Evolutionary conservation across 768 basidiomycete species (phyloP), one percentile per base, ranked within the genome.

Genomic region (Boletellus emodensis): DNA sequence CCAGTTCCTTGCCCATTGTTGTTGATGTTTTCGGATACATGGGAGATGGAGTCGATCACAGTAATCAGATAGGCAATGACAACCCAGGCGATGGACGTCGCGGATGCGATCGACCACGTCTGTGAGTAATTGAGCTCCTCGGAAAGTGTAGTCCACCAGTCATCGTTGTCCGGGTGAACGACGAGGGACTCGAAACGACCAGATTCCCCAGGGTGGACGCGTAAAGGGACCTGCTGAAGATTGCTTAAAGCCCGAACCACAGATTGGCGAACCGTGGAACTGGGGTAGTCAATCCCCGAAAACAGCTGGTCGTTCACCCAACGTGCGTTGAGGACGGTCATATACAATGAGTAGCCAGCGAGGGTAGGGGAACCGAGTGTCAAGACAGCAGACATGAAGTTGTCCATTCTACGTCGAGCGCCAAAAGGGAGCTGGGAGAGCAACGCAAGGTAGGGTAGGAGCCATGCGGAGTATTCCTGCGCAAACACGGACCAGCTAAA

Each of bases 371-470:
- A 76, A 1, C 77, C 77, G 22, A 79, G 56, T 1, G 74, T 71
- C 33, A 79, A 61, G 8, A 79, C 13, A 17, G 71, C 69, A 8
- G 75, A 71, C 53, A 69, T 63, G 35, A 77, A 58, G 45, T 78
- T 75, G 17, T 75, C 74, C n/a, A 66, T 53, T 24, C 59, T 70
- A 45, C 69, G 68, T 13, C 54, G 62, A 28, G 71, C 66, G 7
- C 76, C 76, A 22, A 76, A 79, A 0, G 77, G 78, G n/a, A 79
- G 70, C 41, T 77, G 76, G 0, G 76, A 75, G n/a, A 79, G 61
- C 8, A 79, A 52, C 0, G 77, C 75, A 11, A 79, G 68, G 67
- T 74, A 77, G 8, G 78, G 78, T 6, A 79, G 48, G 3, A 79
- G 62, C 78, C 77, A 79, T 0, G 74, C 55, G 8, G 67, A 64